Evolutionary conservation across 2,329 filamentous ascomycete genomes (phyloP).

Genomic region (Ceratocystis papillata): DNA sequence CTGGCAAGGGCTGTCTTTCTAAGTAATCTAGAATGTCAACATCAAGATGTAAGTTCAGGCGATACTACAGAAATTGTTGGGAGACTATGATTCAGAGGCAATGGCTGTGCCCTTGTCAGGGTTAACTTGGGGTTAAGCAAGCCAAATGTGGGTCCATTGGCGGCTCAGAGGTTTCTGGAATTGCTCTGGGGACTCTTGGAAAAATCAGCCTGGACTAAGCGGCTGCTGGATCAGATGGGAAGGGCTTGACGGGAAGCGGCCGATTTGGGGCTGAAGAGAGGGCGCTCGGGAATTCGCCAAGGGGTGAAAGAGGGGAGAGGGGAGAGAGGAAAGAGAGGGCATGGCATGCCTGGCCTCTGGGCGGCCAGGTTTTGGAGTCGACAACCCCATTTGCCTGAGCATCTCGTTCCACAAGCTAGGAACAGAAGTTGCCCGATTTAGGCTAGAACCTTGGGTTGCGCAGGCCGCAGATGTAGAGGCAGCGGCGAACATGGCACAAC

Average conservation of each 20-base stretch:
- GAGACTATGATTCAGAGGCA: background rate
- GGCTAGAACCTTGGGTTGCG: background rate
- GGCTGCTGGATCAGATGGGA: conserved; percentile 1
- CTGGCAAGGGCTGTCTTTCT: background rate
- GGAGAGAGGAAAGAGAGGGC: no score
- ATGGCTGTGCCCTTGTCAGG: background rate
- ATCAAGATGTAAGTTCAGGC: background rate
- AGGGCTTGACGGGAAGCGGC: background rate
- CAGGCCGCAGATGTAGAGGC: background rate
- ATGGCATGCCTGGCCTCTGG: no score
- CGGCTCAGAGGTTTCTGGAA: background rate
- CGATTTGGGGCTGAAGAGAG: background rate
- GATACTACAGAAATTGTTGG: background rate
- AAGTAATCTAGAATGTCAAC: background rate
- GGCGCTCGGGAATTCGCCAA: background rate
- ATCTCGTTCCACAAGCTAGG: background rate
- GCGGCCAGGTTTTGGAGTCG: no score
- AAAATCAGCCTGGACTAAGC: no score
- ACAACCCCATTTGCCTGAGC: no score
- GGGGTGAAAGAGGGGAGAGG: background rate
- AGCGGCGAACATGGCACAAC: background rate
- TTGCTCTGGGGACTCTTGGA: background rate
- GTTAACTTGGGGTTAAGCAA: background rate
- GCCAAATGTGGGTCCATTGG: background rate
- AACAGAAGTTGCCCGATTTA: background rate